Evolutionary conservation across 2,329 filamentous ascomycete genomes (phyloP), one percentile per base, ranked within the genome.

Genomic region (Hyphodiscus sp.): DNA sequence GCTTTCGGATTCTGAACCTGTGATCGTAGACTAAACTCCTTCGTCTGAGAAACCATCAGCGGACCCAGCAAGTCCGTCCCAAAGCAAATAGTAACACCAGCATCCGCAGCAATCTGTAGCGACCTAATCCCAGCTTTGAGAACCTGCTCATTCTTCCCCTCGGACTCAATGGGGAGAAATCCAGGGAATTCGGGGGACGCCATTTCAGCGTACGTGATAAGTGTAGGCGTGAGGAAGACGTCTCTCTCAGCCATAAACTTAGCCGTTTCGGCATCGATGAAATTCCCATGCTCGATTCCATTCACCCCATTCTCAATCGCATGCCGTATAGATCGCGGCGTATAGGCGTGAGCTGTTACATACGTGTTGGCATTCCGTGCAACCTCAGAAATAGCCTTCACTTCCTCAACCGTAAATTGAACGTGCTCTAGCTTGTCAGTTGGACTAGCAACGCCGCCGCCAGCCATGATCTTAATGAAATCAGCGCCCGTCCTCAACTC

Each of bases 381-480:
- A 1, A 76, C 74, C 20, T 73, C 73, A 5, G 70, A 69, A 46
- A 83, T 79, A 5, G 80, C 78, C 41, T 67, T 67, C 51, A 84
- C 76, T 68, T 84, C 81, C 38, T 74, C 76, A 0, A 73, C 68
- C 0, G 78, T 78, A 65, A 83, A 84, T 62, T 84, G 81, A 15
- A 77, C 66, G 59, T 76, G 73, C 8, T 76, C 73, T 11, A 83
- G 68, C 41, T 68, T 68, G 61, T 83, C 81, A 0, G 78, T 81
- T 0, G 78, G 78, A 11, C 73, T 77, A 0, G 76, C 73, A 1
- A 84, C 79, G 9, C 81, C 81, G 1, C 81, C 80, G 5, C 74
- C 74, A 0, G 71, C 71, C 79, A 83, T 83, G 57, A 85, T 79
- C 65, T 84, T 84, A 65, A 85, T 74, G 59, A 83, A 83, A 61